Conservation (phyloP, 331 rosid species). For the Quercus tomentella region DNA sequence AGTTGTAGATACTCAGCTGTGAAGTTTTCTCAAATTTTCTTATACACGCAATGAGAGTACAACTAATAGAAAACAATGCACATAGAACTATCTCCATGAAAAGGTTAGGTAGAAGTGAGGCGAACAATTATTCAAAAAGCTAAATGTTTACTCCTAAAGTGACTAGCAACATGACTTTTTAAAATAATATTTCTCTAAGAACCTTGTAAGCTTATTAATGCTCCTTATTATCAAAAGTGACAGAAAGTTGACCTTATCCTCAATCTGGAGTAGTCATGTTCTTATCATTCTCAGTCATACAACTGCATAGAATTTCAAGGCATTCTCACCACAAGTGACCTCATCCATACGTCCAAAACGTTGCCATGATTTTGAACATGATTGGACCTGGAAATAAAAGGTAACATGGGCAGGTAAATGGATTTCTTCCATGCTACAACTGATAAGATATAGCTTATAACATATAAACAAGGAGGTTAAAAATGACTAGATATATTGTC, state of each 20-base stretch:
- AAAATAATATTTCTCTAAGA: no score
- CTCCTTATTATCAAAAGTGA: not conserved
- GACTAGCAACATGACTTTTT: not conserved
- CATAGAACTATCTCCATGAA: not conserved
- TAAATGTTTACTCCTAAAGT: not conserved
- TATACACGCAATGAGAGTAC: no score
- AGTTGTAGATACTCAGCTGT: no score
- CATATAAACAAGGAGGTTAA: slow-evolving; percentile 10
- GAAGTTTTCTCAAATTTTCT: no score
- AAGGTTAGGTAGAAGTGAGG: not conserved
- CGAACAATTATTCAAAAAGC: not conserved
- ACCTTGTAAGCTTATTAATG: not conserved
- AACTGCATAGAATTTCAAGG: slow-evolving; percentile 78
- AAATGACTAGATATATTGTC: slow-evolving; percentile 3
- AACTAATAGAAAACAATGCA: no score
- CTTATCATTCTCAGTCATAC: slow-evolving; percentile 65
- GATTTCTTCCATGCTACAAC: slow-evolving; percentile 1
- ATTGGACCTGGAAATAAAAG: slow-evolving; percentile 50
- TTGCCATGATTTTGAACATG: slow-evolving; percentile 34
- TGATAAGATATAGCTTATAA: not conserved
- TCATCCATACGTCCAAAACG: slow-evolving; percentile 45
- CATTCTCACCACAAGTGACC: slow-evolving; percentile 88
- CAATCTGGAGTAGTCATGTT: slow-evolving; percentile 48
- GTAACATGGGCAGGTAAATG: slow-evolving; percentile 9
- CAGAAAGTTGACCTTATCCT: slow-evolving; percentile 43